Evolutionary conservation across 2,329 filamentous ascomycete genomes (phyloP).

Genomic region (Thelonectria rubi): DNA sequence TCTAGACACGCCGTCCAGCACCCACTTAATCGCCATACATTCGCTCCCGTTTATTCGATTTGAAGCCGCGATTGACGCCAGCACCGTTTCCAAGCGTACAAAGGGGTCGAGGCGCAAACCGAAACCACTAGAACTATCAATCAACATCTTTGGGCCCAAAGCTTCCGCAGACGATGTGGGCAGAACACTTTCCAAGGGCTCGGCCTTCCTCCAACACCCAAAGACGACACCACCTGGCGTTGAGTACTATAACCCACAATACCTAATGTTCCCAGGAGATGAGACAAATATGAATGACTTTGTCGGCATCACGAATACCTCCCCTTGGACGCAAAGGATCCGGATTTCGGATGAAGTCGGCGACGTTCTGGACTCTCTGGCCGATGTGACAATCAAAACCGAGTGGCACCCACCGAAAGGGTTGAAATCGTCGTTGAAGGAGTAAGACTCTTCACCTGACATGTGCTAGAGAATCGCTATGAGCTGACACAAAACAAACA

Average conservation of each 20-base stretch:
- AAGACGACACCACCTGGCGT: background rate
- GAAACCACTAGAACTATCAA: constrained; percentile 1
- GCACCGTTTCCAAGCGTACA: background rate
- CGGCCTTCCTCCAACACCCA: constrained; percentile 19
- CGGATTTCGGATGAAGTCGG: constrained; percentile 8
- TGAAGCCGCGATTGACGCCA: background rate
- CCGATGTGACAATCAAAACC: background rate
- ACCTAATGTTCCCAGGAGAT: constrained; percentile 1
- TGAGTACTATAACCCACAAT: constrained; percentile 17
- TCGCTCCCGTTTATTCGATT: background rate
- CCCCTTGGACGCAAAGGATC: background rate
- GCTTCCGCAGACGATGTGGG: background rate
- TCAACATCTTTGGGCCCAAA: constrained; percentile 16
- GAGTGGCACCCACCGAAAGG: background rate
- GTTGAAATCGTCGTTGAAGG: background rate
- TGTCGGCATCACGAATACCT: background rate
- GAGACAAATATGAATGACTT: constrained; percentile 9
- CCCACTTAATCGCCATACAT: background rate
- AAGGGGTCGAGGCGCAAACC: background rate
- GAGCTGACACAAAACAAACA: background rate
- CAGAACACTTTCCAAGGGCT: background rate
- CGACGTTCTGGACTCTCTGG: constrained; percentile 9
- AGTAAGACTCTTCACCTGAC: background rate
- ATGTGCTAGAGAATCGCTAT: background rate
- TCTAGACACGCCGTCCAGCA: constrained; percentile 3